Conservation (phyloP, 306 rosid genomes). For the Casuarina glauca region DNA sequence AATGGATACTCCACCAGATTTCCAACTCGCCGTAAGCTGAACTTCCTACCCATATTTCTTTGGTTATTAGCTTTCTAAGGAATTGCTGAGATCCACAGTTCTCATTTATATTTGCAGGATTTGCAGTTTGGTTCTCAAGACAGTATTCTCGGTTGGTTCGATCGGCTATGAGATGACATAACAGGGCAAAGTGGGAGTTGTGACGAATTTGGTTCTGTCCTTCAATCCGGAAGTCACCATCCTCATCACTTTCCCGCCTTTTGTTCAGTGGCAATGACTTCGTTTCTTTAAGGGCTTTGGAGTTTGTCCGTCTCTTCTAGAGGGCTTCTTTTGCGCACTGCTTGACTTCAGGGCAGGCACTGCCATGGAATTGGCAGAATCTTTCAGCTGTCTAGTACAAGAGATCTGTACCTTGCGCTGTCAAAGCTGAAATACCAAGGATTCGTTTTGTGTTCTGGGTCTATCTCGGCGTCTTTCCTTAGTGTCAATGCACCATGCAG, state of each 20-base stretch:
- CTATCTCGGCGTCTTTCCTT: constrained; percentile 1
- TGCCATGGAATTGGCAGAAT: neutral
- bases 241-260: neutral
- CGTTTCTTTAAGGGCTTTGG: neutral
- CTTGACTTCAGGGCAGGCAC: neutral
- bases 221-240: neutral
- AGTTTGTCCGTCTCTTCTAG: constrained; percentile 7
- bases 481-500: neutral
- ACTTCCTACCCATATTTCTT: constrained; percentile 6
- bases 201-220: constrained; percentile 26
- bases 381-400: constrained; percentile 1
- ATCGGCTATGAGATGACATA: constrained; percentile 40
- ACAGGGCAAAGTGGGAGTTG: constrained; percentile 14
- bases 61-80: constrained; percentile 14
- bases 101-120: constrained; percentile 46
- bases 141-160: constrained; percentile 55
- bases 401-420: neutral
- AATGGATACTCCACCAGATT: constrained; percentile 79
- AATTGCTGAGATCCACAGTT: constrained; percentile 15
- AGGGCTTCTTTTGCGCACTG: constrained; percentile 7
- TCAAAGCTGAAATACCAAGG: neutral
- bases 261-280: constrained; percentile 7
- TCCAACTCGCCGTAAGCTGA: constrained; percentile 62
- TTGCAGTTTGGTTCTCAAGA: constrained; percentile 74
- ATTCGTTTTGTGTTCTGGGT: neutral